Conservation (phyloP, 768 basidiomycete species). For the button mushroom (Agaricus bisporus) region DNA sequence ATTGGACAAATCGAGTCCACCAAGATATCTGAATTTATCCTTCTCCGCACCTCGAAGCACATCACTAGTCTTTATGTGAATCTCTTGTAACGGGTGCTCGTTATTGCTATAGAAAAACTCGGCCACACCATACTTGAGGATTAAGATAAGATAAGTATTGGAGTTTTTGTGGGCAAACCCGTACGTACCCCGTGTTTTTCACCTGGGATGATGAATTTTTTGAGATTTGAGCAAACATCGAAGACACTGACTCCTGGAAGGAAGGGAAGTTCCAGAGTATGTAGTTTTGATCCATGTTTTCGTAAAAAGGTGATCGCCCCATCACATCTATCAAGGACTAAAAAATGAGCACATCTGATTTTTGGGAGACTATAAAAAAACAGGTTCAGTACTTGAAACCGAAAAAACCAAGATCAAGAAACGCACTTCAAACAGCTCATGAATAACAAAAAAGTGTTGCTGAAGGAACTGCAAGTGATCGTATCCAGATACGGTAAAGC, state of each 20-base stretch:
- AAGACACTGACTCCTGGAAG: constrained; percentile 5
- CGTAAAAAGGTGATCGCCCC: neutral
- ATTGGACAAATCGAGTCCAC: constrained; percentile 1
- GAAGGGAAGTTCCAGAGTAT: neutral
- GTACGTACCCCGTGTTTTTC: constrained; percentile 4
- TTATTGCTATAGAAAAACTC: constrained; percentile 7
- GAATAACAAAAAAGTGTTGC: neutral
- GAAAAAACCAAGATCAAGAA: neutral
- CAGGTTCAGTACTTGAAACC: neutral
- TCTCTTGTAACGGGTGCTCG: neutral
- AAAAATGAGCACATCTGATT: neutral
- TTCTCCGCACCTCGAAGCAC: constrained; percentile 1
- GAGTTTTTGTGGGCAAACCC: neutral
- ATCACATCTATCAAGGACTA: neutral
- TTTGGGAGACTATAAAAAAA: neutral
- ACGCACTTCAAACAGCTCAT: neutral
- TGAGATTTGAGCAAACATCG: constrained; percentile 1
- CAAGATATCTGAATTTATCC: constrained; percentile 6
- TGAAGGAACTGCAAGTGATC: neutral
- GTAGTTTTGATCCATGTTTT: neutral
- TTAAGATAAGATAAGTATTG: neutral
- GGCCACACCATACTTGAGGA: neutral
- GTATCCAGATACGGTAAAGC: constrained; percentile 3
- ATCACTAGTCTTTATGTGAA: neutral
- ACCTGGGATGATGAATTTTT: neutral